A percentile compares a stretch with the other conserved stretches of the same genome.
These are phyloP conservation scores for Nakazawaea wyomingensis DNA, from an alignment of 805 yeast genomes.

Conservation along the genomic window DNA sequence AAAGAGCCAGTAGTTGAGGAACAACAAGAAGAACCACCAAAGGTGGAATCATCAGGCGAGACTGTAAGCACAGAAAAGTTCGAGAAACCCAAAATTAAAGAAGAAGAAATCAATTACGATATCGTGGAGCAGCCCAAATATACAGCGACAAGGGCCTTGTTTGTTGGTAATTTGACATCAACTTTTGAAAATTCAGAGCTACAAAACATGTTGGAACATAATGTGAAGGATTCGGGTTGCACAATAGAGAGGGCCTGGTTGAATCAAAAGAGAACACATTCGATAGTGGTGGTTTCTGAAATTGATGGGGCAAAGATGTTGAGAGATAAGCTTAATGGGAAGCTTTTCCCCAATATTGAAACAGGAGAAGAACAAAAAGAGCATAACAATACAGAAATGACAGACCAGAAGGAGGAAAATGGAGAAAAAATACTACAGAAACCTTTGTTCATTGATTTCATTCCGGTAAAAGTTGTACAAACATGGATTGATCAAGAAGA, in stretches of 20 bases:
- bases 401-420: background rate
- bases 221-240: slow-evolving; percentile 22
- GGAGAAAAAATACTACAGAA: slow-evolving; percentile 19
- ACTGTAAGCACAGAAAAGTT: no score
- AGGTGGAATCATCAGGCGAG: no score
- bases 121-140: slow-evolving; percentile 27
- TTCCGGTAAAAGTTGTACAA: slow-evolving; percentile 40
- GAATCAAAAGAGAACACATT: slow-evolving; percentile 35
- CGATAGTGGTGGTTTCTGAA: slow-evolving; percentile 34
- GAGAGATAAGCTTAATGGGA: slow-evolving; percentile 30
- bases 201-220: slow-evolving; percentile 29
- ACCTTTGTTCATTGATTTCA: slow-evolving; percentile 34
- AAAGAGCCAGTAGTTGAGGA: no score
- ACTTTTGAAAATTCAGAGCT: slow-evolving; percentile 34
- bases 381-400: no score
- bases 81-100: no score
- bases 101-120: slow-evolving; percentile 30
- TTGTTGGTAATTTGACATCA: slow-evolving; percentile 36
- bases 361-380: slow-evolving; percentile 14
- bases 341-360: slow-evolving; percentile 26
- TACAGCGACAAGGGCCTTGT: slow-evolving; percentile 36
- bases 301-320: slow-evolving; percentile 35
- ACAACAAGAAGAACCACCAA: no score
- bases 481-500: slow-evolving; percentile 44
- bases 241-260: slow-evolving; percentile 41